Percentiles rank a stretch among this genome's conserved stretches.
phyloP scores from a whole-genome alignment of 768 basidiomycete species.

The Dictyophora rubrovolvata region DNA sequence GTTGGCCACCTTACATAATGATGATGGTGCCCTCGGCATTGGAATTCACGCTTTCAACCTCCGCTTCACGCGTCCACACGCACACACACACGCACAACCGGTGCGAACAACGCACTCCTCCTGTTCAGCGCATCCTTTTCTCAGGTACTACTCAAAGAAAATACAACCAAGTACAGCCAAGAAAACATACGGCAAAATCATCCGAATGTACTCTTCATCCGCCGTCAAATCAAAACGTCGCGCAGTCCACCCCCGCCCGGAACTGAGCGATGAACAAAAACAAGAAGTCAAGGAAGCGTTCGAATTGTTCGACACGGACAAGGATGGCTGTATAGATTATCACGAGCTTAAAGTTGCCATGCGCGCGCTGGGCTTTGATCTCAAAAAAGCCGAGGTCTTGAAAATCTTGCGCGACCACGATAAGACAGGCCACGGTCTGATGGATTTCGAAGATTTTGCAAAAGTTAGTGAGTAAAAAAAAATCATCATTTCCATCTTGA shows the following conservation, averaged over 20 bases:
- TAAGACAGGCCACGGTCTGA: constrained; percentile 69
- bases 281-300: constrained; percentile 99
- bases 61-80: not conserved
- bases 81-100: not conserved
- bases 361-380: constrained; percentile 93
- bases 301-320: constrained; percentile 98
- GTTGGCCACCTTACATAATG: not conserved
- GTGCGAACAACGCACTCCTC: not conserved
- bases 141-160: too few relatives aligned
- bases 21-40: not conserved
- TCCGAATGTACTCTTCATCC: constrained; percentile 58
- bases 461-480: constrained; percentile 65
- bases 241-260: constrained; percentile 65
- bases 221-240: constrained; percentile 66
- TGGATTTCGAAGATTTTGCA: constrained; percentile 90
- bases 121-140: too few relatives aligned
- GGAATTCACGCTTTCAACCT: not conserved
- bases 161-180: too few relatives aligned
- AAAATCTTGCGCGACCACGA: constrained; percentile 89
- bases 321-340: constrained; percentile 92
- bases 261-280: constrained; percentile 80
- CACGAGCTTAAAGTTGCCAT: constrained; percentile 99
- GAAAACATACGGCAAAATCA: too few relatives aligned
- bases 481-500: constrained; percentile 11
- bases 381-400: constrained; percentile 97